Conservation (phyloP, 495 filamentous ascomycete genomes). For the Xylaria venustula region DNA sequence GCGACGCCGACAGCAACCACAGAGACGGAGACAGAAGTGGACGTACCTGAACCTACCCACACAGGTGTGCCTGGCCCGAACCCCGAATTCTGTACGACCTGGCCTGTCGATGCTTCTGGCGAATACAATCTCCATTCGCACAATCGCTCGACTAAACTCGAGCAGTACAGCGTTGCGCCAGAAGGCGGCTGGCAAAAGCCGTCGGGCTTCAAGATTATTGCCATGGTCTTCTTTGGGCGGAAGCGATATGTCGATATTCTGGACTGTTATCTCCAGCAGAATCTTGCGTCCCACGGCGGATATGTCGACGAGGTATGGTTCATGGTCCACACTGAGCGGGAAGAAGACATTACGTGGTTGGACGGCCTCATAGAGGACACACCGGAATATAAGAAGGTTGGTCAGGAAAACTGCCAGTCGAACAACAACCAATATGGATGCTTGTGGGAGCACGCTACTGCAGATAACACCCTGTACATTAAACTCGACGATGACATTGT, state of each 20-base stretch:
- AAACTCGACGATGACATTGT: slow-evolving; percentile 57
- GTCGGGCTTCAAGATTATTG: slow-evolving; percentile 43
- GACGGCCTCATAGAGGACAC: slow-evolving; percentile 25
- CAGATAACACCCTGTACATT: slow-evolving; percentile 47
- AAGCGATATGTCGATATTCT: slow-evolving; percentile 48
- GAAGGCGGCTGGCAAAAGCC: slow-evolving; percentile 39
- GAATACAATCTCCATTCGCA: slow-evolving; percentile 15
- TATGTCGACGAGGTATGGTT: slow-evolving; percentile 57
- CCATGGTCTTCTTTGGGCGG: slow-evolving; percentile 49
- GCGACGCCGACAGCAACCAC: neutral
- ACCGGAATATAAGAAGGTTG: slow-evolving; percentile 26
- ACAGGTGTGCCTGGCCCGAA: neutral
- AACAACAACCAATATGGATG: slow-evolving; percentile 32
- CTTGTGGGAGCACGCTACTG: slow-evolving; percentile 33
- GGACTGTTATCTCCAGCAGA: slow-evolving; percentile 57
- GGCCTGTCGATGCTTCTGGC: slow-evolving; percentile 24
- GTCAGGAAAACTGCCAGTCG: slow-evolving; percentile 21
- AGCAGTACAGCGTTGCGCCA: slow-evolving; percentile 24
- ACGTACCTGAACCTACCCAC: neutral
- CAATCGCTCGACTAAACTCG: slow-evolving; percentile 20
- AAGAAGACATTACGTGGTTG: slow-evolving; percentile 49
- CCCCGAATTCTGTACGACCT: slow-evolving; percentile 28
- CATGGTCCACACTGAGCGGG: slow-evolving; percentile 45
- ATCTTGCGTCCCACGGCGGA: slow-evolving; percentile 51
- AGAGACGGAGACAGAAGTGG: neutral